Evolutionary conservation across 352 stramenopile species (phyloP).

Genomic region (Phytopythium montanum): DNA sequence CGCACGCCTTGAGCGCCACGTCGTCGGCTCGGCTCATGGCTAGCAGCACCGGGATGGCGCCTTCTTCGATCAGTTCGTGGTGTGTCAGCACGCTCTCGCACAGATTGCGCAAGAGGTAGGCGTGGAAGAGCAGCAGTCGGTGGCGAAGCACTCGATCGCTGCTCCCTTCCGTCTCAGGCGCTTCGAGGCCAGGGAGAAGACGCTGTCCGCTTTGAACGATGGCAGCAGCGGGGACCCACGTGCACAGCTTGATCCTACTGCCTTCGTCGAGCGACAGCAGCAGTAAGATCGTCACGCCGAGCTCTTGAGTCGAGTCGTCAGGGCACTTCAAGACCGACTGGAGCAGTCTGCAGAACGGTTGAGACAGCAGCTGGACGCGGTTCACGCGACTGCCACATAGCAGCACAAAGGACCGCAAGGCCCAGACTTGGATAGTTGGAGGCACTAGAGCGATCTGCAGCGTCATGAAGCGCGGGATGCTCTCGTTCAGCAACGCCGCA

Average conservation of each 20-base stretch:
- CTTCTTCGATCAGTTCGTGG: slow-evolving; percentile 65
- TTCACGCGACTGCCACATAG: slow-evolving; percentile 50
- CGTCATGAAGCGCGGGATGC: slow-evolving; percentile 54
- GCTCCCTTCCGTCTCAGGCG: background rate
- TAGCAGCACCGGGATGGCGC: slow-evolving; percentile 45
- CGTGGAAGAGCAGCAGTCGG: slow-evolving; percentile 51
- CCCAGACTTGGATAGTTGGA: slow-evolving; percentile 34
- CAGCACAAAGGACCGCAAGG: slow-evolving; percentile 44
- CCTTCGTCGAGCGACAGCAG: slow-evolving; percentile 62
- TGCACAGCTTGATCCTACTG: slow-evolving; percentile 64
- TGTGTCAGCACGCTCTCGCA: slow-evolving; percentile 71
- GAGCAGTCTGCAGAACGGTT: slow-evolving; percentile 47
- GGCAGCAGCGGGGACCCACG: slow-evolving; percentile 47
- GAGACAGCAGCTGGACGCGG: slow-evolving; percentile 42
- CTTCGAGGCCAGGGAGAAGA: background rate
- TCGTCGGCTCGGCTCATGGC: slow-evolving; percentile 51
- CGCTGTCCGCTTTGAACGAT: slow-evolving; percentile 24
- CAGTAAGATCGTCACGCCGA: slow-evolving; percentile 44
- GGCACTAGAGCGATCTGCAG: slow-evolving; percentile 39
- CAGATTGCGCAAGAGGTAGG: slow-evolving; percentile 69
- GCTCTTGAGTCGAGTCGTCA: slow-evolving; percentile 50
- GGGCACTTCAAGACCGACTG: slow-evolving; percentile 32
- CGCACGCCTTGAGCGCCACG: slow-evolving; percentile 55
- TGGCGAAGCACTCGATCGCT: slow-evolving; percentile 1
- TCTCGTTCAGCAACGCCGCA: slow-evolving; percentile 50